phyloP scores from a whole-genome alignment of 2,329 filamentous ascomycete genomes.

The Trichoderma aggressivum region DNA sequence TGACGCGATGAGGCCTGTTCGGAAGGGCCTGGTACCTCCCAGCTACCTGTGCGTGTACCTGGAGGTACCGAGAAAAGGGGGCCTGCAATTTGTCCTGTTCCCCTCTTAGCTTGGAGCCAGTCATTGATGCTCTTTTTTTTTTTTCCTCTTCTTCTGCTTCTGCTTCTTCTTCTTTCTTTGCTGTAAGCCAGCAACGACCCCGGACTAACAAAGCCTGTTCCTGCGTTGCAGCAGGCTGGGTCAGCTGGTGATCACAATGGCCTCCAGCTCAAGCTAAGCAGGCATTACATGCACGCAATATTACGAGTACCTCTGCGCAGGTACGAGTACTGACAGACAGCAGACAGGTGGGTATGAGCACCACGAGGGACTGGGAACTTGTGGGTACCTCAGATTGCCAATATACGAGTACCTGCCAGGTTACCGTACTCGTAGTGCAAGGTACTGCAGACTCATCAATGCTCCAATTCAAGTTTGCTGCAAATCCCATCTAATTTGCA shows the following conservation, averaged over 20 bases:
- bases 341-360: neutral
- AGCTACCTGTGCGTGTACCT: neutral
- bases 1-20: constrained; percentile 8
- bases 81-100: constrained; percentile 9
- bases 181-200: neutral
- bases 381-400: neutral
- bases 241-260: neutral
- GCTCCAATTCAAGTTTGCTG: neutral
- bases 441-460: neutral
- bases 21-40: neutral
- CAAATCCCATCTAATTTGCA: neutral
- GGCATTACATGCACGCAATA: neutral
- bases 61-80: constrained; percentile 10
- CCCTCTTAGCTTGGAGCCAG: neutral
- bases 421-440: neutral
- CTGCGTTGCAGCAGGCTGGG: constrained; percentile 2
- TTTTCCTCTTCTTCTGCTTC: too few relatives aligned
- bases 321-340: neutral
- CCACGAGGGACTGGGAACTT: neutral
- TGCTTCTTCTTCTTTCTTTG: neutral
- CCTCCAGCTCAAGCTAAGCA: neutral
- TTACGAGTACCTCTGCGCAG: neutral
- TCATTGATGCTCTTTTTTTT: neutral
- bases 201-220: constrained; percentile 1
- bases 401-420: neutral